These are phyloP conservation scores for Pichia nanzhaoensis DNA, from an alignment of 805 yeast species.

Conservation along the genomic window DNA sequence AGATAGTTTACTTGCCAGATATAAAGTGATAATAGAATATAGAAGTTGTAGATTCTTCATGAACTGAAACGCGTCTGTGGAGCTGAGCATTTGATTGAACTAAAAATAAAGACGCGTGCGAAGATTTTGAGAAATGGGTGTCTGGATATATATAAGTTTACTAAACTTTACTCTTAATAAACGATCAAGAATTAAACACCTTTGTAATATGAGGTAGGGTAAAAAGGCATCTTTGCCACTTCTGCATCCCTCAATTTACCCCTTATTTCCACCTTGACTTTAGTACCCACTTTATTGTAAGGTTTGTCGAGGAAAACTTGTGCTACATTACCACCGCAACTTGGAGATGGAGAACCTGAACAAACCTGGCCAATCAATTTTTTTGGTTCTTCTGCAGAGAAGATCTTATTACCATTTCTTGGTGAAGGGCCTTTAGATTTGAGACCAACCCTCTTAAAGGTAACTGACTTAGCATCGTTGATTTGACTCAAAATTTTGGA, in stretches of 20 bases:
- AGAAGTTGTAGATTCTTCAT: neutral
- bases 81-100: neutral
- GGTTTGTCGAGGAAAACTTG: conserved; percentile 81
- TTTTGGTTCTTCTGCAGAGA: conserved; percentile 43
- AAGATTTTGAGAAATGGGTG: neutral
- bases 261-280: conserved; percentile 68
- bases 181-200: too few species aligned
- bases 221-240: conserved; percentile 82
- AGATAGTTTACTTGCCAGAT: neutral
- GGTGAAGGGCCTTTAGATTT: conserved; percentile 85
- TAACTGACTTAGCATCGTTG: conserved; percentile 49
- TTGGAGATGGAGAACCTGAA: conserved; percentile 59
- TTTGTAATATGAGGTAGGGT: conserved; percentile 64
- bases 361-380: conserved; percentile 46
- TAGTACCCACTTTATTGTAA: conserved; percentile 65
- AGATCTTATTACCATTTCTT: conserved; percentile 67
- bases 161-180: too few species aligned
- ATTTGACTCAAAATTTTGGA: conserved; percentile 63
- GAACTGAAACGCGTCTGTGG: too few species aligned
- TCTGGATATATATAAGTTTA: too few species aligned
- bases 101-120: neutral
- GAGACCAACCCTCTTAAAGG: conserved; percentile 69
- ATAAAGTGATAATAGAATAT: too few species aligned
- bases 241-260: conserved; percentile 73
- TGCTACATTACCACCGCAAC: conserved; percentile 72